Evolutionary conservation across 768 basidiomycete genomes (phyloP).

Genomic region (Russula ochroleuca): DNA sequence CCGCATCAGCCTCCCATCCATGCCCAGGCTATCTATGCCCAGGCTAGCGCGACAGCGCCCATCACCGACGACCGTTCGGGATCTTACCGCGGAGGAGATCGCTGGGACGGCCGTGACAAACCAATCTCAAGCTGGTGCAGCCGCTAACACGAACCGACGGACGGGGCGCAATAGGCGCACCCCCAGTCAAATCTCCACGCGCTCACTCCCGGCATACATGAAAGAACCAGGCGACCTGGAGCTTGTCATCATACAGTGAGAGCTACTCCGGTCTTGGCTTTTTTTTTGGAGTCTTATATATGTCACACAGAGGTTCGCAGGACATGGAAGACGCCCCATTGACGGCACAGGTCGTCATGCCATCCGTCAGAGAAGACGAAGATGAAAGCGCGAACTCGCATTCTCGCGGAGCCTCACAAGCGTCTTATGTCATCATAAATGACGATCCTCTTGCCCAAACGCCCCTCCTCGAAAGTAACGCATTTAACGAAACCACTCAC

Average conservation of each 20-base stretch:
- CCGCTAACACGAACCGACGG: slow-evolving; percentile 22
- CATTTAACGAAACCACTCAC: slow-evolving; percentile 16
- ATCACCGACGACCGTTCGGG: slow-evolving; percentile 9
- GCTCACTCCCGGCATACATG: slow-evolving; percentile 71
- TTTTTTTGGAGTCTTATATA: slow-evolving; percentile 5
- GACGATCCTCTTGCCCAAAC: slow-evolving; percentile 24
- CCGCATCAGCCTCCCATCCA: not conserved
- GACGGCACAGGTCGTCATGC: slow-evolving; percentile 39
- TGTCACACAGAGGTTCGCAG: slow-evolving; percentile 41
- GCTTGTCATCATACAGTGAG: slow-evolving; percentile 59
- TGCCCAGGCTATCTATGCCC: not conserved
- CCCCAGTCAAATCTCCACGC: slow-evolving; percentile 76
- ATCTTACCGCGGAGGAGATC: slow-evolving; percentile 26
- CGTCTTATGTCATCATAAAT: slow-evolving; percentile 22
- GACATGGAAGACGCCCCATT: slow-evolving; percentile 54
- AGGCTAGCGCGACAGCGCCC: not conserved
- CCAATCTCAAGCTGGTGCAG: slow-evolving; percentile 5
- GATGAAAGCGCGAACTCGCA: slow-evolving; percentile 24
- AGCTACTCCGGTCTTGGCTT: not conserved
- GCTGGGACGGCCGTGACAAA: slow-evolving; percentile 18
- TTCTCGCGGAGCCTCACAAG: slow-evolving; percentile 20
- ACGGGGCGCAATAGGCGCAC: slow-evolving; percentile 52
- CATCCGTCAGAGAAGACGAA: slow-evolving; percentile 31
- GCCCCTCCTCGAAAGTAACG: slow-evolving; percentile 22
- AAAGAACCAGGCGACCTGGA: slow-evolving; percentile 84